Evolutionary conservation across 768 basidiomycete species (phyloP).

Genomic region (Suillus cothurnatus): DNA sequence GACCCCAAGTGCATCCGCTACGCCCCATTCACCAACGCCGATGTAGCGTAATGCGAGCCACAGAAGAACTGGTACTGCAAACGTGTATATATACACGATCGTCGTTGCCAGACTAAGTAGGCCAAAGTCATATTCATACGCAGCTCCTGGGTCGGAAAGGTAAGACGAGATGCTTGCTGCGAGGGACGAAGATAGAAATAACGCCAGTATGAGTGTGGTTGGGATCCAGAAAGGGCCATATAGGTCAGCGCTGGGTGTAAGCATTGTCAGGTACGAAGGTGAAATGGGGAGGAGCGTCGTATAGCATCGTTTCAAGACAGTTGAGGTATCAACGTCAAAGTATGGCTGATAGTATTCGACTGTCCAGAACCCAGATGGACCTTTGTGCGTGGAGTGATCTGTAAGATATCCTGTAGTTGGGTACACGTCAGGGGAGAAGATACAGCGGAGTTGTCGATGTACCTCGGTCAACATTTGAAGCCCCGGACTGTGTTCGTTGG

Average conservation of each 20-base stretch:
- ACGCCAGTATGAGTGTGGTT: slow-evolving; percentile 89
- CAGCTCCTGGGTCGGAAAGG: slow-evolving; percentile 59
- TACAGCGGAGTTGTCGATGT: slow-evolving; percentile 15
- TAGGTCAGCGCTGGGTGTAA: slow-evolving; percentile 58
- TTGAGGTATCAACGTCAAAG: slow-evolving; percentile 87
- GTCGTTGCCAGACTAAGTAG: slow-evolving; percentile 81
- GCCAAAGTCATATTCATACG: slow-evolving; percentile 83
- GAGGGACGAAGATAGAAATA: slow-evolving; percentile 93
- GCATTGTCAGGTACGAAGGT: slow-evolving; percentile 61
- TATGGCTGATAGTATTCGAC: slow-evolving; percentile 86
- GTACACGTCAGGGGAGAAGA: slow-evolving; percentile 1
- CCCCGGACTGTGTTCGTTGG: slow-evolving; percentile 25
- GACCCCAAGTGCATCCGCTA: slow-evolving; percentile 78
- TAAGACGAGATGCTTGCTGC: slow-evolving; percentile 88
- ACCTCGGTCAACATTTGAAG: slow-evolving; percentile 54
- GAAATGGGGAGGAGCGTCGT: slow-evolving; percentile 76
- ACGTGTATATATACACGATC: slow-evolving; percentile 85
- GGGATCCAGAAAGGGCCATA: slow-evolving; percentile 98
- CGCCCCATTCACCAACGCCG: slow-evolving; percentile 87
- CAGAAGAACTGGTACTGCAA: slow-evolving; percentile 77
- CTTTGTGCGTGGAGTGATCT: slow-evolving; percentile 51
- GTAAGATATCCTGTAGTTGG: slow-evolving; percentile 59
- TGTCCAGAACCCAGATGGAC: slow-evolving; percentile 68
- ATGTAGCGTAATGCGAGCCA: slow-evolving; percentile 87
- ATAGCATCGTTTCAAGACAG: slow-evolving; percentile 74